Conservation (phyloP, 352 stramenopile genomes). For the Globisporangium cystogenes region DNA sequence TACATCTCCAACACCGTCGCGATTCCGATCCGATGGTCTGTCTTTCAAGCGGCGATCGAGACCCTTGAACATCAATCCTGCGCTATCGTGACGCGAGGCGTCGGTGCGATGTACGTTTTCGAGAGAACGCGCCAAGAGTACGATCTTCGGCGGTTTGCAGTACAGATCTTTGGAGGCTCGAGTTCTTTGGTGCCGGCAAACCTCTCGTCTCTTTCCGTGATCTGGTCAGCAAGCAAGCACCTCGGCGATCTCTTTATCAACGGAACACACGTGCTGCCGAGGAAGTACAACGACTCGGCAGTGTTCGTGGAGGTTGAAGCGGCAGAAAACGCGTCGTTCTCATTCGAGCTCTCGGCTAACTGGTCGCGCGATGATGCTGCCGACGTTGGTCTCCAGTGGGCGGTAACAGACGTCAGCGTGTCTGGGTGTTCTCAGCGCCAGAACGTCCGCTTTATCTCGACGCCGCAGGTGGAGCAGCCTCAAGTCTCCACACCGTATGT, state of each 20-base stretch:
- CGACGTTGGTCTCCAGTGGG: constrained; percentile 16
- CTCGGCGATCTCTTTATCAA: constrained; percentile 7
- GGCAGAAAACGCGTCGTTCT: background rate
- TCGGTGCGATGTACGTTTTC: constrained; percentile 1
- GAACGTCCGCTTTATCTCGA: constrained; percentile 13
- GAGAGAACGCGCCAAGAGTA: constrained; percentile 2
- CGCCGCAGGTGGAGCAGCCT: constrained; percentile 5
- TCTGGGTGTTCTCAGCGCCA: constrained; percentile 11
- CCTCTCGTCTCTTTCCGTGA: background rate
- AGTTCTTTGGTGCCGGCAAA: background rate
- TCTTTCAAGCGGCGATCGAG: constrained; percentile 1
- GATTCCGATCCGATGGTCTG: constrained; percentile 17
- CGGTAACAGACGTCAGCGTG: background rate
- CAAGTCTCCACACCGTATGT: constrained; percentile 13
- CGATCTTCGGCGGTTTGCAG: background rate
- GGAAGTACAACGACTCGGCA: constrained; percentile 10
- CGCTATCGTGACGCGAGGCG: background rate
- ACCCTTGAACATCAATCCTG: constrained; percentile 9
- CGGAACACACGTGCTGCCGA: background rate
- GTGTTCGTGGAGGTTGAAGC: constrained; percentile 3
- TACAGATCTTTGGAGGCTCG: background rate
- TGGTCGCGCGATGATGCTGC: background rate
- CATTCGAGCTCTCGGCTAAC: constrained; percentile 1
- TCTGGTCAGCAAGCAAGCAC: constrained; percentile 4
- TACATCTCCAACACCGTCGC: constrained; percentile 5